Evolutionary conservation across 2,329 filamentous ascomycete species (phyloP).

Genomic region (Xylaria sp.): DNA sequence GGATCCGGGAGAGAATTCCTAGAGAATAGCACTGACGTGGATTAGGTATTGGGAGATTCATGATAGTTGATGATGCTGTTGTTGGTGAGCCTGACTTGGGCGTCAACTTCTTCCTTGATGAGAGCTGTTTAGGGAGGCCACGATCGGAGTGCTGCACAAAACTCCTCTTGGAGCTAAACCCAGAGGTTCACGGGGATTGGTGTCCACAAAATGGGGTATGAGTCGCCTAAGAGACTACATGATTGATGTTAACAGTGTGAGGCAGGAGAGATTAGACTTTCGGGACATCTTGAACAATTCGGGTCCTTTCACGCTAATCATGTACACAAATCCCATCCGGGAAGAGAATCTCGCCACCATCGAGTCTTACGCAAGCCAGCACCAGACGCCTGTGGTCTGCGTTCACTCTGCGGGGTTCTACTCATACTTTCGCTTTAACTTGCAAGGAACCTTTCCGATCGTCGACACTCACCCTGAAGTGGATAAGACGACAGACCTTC

Average conservation of each 20-base stretch:
- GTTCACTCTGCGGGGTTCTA: slow-evolving; percentile 94
- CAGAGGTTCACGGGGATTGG: slow-evolving; percentile 86
- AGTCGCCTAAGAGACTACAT: slow-evolving; percentile 14
- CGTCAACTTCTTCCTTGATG: slow-evolving; percentile 96
- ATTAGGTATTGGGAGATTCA: slow-evolving; percentile 86
- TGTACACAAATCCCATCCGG: slow-evolving; percentile 64
- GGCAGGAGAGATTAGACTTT: slow-evolving; percentile 53
- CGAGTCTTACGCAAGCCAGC: slow-evolving; percentile 60
- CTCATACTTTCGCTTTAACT: slow-evolving; percentile 82
- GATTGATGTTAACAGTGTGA: slow-evolving; percentile 30
- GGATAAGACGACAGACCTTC: slow-evolving; percentile 84
- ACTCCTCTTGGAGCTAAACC: slow-evolving; percentile 87
- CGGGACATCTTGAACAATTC: slow-evolving; percentile 55
- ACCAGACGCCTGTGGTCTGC: slow-evolving; percentile 79
- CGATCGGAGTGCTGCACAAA: slow-evolving; percentile 82
- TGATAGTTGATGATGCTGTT: slow-evolving; percentile 82
- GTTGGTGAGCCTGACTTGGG: slow-evolving; percentile 89
- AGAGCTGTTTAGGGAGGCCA: slow-evolving; percentile 77
- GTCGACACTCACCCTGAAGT: slow-evolving; percentile 96
- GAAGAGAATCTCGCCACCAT: slow-evolving; percentile 58
- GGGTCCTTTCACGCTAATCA: slow-evolving; percentile 62
- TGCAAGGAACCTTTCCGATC: slow-evolving; percentile 86
- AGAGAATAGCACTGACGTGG: slow-evolving; percentile 34
- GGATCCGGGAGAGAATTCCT: neutral
- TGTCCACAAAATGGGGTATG: slow-evolving; percentile 61